These are phyloP conservation scores for Pleurotus tuoliensis DNA, from an alignment of 768 basidiomycete species.

Conservation along the genomic window DNA sequence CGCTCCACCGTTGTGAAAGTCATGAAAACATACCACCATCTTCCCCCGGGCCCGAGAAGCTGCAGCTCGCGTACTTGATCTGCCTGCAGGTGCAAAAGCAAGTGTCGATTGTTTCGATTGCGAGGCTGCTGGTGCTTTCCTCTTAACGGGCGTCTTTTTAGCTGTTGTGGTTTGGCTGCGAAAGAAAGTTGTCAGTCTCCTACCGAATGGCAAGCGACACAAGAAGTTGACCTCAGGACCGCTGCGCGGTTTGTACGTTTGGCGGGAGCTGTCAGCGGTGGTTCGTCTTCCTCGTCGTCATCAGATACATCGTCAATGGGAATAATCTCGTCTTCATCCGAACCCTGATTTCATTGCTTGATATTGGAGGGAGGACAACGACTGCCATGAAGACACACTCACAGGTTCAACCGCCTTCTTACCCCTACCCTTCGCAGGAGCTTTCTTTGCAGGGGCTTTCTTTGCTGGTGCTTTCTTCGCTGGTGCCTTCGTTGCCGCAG, in stretches of 20 bases:
- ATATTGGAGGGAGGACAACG: no score
- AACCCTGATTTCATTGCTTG: slow-evolving; percentile 36
- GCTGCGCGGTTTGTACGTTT: slow-evolving; percentile 65
- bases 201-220: no score
- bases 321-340: slow-evolving; percentile 42
- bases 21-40: slow-evolving; percentile 41
- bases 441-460: slow-evolving; percentile 23
- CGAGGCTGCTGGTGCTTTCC: slow-evolving; percentile 49
- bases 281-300: slow-evolving; percentile 46
- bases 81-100: slow-evolving; percentile 57
- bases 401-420: slow-evolving; percentile 43
- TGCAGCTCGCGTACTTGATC: slow-evolving; percentile 59
- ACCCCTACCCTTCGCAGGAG: slow-evolving; percentile 42
- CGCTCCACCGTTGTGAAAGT: neutral
- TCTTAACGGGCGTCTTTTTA: slow-evolving; percentile 42
- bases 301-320: slow-evolving; percentile 35
- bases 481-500: slow-evolving; percentile 32
- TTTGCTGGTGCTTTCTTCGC: slow-evolving; percentile 34
- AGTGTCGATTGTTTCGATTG: slow-evolving; percentile 51
- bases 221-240: slow-evolving; percentile 48
- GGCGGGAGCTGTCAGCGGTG: slow-evolving; percentile 32
- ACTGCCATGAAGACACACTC: neutral
- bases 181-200: neutral
- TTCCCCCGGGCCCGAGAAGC: slow-evolving; percentile 65
- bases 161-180: slow-evolving; percentile 25